phyloP scores from a whole-genome alignment of 257 asterid species.

The Solanum pimpinellifolium region DNA sequence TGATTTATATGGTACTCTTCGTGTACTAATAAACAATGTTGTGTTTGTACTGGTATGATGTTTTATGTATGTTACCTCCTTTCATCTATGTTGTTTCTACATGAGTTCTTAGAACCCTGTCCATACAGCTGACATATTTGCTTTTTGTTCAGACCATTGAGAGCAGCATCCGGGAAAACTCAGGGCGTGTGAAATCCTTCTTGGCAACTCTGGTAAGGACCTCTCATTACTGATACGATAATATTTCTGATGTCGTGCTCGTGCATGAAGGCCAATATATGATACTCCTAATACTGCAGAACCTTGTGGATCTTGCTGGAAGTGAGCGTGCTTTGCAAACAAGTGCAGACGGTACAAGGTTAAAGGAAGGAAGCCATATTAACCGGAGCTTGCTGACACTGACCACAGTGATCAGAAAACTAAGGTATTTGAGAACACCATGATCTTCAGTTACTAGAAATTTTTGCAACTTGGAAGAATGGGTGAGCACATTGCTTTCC shows the following conservation, averaged over 20 bases:
- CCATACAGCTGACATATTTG: neutral
- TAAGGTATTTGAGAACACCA: slow-evolving; percentile 33
- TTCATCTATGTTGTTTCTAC: neutral
- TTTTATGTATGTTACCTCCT: neutral
- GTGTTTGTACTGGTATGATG: neutral
- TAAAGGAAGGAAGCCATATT: slow-evolving; percentile 98
- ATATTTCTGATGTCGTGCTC: neutral
- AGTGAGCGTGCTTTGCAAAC: slow-evolving; percentile 88
- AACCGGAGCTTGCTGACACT: slow-evolving; percentile 81
- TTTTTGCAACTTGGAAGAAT: neutral
- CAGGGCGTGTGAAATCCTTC: slow-evolving; percentile 66
- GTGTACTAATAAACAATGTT: neutral
- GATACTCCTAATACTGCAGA: slow-evolving; percentile 30
- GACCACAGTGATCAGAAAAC: slow-evolving; percentile 89
- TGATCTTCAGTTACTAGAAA: neutral
- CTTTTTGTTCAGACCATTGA: slow-evolving; percentile 48
- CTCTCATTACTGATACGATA: neutral
- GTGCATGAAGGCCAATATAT: neutral
- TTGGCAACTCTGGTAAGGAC: slow-evolving; percentile 74
- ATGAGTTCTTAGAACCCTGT: neutral
- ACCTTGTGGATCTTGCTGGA: slow-evolving; percentile 98
- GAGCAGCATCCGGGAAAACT: slow-evolving; percentile 70
- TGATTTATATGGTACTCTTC: neutral
- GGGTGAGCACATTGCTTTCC: neutral
- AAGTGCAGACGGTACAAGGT: slow-evolving; percentile 68